These are phyloP conservation scores for Amauroascus verrucosus DNA, from an alignment of 2,329 filamentous ascomycete genomes.

Conservation along the genomic window DNA sequence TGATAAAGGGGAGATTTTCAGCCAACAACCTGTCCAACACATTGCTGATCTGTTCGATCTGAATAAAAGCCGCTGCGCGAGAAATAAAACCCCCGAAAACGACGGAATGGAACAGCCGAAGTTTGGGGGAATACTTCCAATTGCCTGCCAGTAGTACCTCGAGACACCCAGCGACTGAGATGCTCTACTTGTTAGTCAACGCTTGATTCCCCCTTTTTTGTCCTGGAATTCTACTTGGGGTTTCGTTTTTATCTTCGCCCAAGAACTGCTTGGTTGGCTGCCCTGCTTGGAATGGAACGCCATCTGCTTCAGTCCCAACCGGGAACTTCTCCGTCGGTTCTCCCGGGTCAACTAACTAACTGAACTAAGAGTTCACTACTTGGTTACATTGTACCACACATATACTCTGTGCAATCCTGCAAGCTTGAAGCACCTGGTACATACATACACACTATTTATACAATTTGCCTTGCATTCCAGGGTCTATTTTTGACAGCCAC, in stretches of 20 bases:
- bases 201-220: not conserved
- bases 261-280: not conserved
- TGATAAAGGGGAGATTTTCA: too few species aligned
- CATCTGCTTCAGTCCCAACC: too few species aligned
- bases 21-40: not conserved
- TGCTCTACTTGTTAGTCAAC: not conserved
- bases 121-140: slow-evolving; percentile 1
- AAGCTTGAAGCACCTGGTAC: too few species aligned
- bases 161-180: slow-evolving; percentile 4
- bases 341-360: too few species aligned
- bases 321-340: too few species aligned
- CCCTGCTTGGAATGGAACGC: not conserved
- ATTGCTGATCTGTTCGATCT: not conserved
- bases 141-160: slow-evolving; percentile 1
- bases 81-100: not conserved
- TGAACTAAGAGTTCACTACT: too few species aligned
- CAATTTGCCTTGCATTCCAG: not conserved
- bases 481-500: not conserved
- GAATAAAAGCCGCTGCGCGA: not conserved
- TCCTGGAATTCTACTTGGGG: slow-evolving; percentile 8
- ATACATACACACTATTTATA: not conserved
- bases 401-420: not conserved
- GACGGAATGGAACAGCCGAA: slow-evolving; percentile 6
- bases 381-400: too few species aligned
- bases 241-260: not conserved